These are phyloP conservation scores for Liriodendron chinense DNA, from an alignment of 164 flowering plant genomes.

Conservation along the genomic window DNA sequence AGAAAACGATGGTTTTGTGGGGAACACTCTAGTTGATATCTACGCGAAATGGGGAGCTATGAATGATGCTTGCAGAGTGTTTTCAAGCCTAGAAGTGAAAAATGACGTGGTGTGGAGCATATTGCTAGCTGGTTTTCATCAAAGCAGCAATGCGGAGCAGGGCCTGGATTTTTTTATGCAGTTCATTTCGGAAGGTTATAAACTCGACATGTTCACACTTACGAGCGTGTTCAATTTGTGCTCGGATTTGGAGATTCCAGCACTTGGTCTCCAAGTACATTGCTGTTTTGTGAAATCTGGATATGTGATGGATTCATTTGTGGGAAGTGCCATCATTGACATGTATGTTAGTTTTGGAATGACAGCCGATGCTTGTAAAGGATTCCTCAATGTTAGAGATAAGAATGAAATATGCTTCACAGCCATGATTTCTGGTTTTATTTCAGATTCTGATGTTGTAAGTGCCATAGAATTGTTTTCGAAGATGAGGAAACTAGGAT, in stretches of 20 bases:
- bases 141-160: conserved; percentile 11
- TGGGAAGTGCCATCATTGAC: conserved; percentile 25
- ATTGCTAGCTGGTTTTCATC: conserved; percentile 22
- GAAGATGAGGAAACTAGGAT: conserved; percentile 17
- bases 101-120: conserved; percentile 20
- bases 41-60: conserved; percentile 42
- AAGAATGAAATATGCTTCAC: conserved; percentile 19
- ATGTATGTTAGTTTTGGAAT: conserved; percentile 22
- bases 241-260: conserved; percentile 6
- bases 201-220: conserved; percentile 21
- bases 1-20: conserved; percentile 6
- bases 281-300: conserved; percentile 21
- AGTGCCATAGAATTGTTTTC: conserved; percentile 18
- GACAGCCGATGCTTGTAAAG: conserved; percentile 12
- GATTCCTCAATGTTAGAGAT: conserved; percentile 14
- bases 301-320: conserved; percentile 18
- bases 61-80: conserved; percentile 19
- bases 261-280: conserved; percentile 28
- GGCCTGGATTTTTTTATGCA: conserved; percentile 15
- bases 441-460: conserved; percentile 6
- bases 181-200: conserved; percentile 16
- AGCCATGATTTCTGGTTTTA: conserved; percentile 18
- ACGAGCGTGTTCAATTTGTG: conserved; percentile 21
- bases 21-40: conserved; percentile 45
- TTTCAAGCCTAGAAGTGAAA: conserved; percentile 10